These are phyloP conservation scores for Prunus armeniaca DNA, from an alignment of 306 rosid genomes.

Conservation along the genomic window DNA sequence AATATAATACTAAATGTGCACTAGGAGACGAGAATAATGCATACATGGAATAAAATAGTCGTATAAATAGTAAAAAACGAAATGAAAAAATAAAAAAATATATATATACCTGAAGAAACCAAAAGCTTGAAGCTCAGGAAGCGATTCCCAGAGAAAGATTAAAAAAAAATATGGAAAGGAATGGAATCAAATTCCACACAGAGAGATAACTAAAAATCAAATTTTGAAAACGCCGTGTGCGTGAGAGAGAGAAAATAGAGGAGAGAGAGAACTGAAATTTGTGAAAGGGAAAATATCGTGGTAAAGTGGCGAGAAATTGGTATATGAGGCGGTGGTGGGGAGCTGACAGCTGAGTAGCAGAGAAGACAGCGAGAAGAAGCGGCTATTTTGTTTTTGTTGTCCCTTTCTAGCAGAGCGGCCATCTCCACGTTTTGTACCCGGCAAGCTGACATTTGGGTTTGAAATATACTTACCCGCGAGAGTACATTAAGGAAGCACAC, in stretches of 20 bases:
- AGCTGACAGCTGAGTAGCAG: neutral
- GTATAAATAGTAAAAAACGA: neutral
- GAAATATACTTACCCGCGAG: neutral
- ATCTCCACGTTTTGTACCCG: conserved; percentile 7
- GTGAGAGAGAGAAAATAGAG: conserved; percentile 2
- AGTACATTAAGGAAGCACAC: neutral
- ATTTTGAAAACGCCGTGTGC: neutral
- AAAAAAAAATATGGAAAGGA: conserved; percentile 2
- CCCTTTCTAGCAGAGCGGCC: conserved; percentile 8
- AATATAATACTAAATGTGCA: conserved; percentile 20
- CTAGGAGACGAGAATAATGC: conserved; percentile 9
- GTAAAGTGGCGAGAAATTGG: conserved; percentile 16
- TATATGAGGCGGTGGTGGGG: neutral
- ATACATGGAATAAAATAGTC: neutral
- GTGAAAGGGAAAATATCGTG: conserved; percentile 1
- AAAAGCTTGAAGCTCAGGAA: conserved; percentile 12
- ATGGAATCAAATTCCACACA: conserved; percentile 18
- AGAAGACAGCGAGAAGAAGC: neutral
- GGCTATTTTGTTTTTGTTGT: conserved; percentile 13
- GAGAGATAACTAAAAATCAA: neutral
- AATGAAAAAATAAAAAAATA: neutral
- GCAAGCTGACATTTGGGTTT: neutral
- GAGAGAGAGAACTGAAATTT: neutral
- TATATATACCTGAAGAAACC: conserved; percentile 40
- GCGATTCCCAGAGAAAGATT: neutral